Evolutionary conservation across 345 rosid species (phyloP), one percentile per base, ranked within the genome.

Genomic region (Jatropha curcas): DNA sequence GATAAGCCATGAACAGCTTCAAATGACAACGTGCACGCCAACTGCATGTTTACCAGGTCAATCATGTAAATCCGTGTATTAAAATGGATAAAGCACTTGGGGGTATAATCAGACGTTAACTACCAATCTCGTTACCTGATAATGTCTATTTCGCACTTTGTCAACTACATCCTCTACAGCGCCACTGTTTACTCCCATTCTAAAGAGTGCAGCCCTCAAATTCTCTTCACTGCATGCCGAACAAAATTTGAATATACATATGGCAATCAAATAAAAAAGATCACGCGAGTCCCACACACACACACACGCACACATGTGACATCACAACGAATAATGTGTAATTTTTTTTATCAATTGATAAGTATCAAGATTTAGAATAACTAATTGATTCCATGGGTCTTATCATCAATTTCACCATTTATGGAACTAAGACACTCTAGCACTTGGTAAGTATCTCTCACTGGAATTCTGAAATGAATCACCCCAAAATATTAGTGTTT

Each of bases 21-120:
- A 73, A 91, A 95, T 2, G 92, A 89, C 70, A 92, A 75, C 27
- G 99, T 95, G 84, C 98, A 95, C 12, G 97, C 97, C 76, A 95
- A 81, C 99, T 94, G 88, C 70, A 73, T 35, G 72, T 78, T n/a
- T 63, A 75, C 37, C 19, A 43, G 8, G 60, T 70, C 24, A 30
- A 65, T 62, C 70, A 45, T 33, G 41, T 25, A 52, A 67, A 45
- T 56, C 35, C 14, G 41, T 2, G 33, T 52, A 25, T 20, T 43
- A 51, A 25, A 71, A 13, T 13, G 24, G 28, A 8, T 5, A 53
- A 55, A 31, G 33, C 25, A 73, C 16, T 34, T 20, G 60, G 68
- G 24, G 56, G 68, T 48, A 76, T 56, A 68, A 60, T 31, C 33
- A 51, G 67, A 62, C 65, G 11, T 57, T 28, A 62, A 55, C 30